A percentile compares a stretch with the other conserved stretches of the same genome.
Evolutionary conservation across 2,329 filamentous ascomycete species (phyloP).

Genomic region (Neonectria faginata): DNA sequence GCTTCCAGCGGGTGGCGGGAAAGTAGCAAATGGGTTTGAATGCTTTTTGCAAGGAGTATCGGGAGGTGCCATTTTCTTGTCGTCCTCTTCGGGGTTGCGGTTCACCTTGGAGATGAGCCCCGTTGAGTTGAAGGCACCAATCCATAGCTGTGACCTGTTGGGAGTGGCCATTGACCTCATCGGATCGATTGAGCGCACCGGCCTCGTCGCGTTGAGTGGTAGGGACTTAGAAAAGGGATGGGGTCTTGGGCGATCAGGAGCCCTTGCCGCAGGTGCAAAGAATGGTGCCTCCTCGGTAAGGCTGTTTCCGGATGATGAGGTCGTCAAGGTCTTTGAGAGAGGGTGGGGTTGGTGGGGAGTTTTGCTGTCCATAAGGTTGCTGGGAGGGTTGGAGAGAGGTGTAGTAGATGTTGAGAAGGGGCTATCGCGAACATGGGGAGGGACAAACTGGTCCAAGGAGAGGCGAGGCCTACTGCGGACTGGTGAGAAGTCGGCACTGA

Average conservation of each 20-base stretch:
- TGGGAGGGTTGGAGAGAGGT: conserved; percentile 64
- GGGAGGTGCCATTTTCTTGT: conserved; percentile 77
- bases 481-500: conserved; percentile 67
- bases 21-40: conserved; percentile 74
- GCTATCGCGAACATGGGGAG: conserved; percentile 72
- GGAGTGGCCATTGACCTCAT: conserved; percentile 58
- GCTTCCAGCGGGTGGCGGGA: conserved; percentile 69
- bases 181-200: conserved; percentile 49
- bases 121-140: conserved; percentile 92
- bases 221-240: conserved; percentile 55
- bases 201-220: conserved; percentile 54
- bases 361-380: conserved; percentile 54
- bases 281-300: conserved; percentile 73
- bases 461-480: conserved; percentile 75
- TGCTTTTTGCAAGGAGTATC: conserved; percentile 97
- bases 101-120: conserved; percentile 96
- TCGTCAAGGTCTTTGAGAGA: conserved; percentile 85
- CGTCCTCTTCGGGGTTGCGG: conserved; percentile 78
- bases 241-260: conserved; percentile 43
- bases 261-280: conserved; percentile 47
- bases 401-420: conserved; percentile 69
- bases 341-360: conserved; percentile 76
- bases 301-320: conserved; percentile 86
- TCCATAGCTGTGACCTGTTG: conserved; percentile 66
- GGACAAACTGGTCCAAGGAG: conserved; percentile 82